Evolutionary conservation across 2,329 filamentous ascomycete genomes (phyloP).

Genomic region (Talaromyces sp.): DNA sequence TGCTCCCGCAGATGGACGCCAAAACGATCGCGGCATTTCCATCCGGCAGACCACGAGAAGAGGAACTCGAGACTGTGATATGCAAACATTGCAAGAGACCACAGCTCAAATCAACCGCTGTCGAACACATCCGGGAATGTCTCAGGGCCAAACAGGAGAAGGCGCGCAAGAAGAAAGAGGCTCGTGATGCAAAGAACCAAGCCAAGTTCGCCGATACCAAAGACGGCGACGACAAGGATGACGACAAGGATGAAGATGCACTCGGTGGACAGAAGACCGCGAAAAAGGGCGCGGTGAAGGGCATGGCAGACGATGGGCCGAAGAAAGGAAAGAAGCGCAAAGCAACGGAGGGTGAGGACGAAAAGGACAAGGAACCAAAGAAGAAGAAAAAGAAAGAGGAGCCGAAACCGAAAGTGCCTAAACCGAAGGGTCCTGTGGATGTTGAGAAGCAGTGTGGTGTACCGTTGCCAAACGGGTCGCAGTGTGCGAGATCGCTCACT

Average conservation of each 20-base stretch:
- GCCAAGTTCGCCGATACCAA: slow-evolving; percentile 51
- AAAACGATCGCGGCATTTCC: slow-evolving; percentile 73
- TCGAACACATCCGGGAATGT: slow-evolving; percentile 78
- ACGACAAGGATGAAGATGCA: slow-evolving; percentile 45
- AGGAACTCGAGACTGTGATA: slow-evolving; percentile 71
- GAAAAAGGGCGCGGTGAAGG: slow-evolving; percentile 55
- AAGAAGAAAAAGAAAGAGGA: slow-evolving; percentile 96
- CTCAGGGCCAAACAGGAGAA: slow-evolving; percentile 81
- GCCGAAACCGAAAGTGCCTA: slow-evolving; percentile 75
- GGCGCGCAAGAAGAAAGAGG: slow-evolving; percentile 72
- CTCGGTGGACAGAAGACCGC: slow-evolving; percentile 61
- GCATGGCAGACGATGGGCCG: slow-evolving; percentile 53
- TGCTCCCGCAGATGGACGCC: slow-evolving; percentile 64
- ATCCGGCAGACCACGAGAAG: slow-evolving; percentile 76
- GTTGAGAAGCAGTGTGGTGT: slow-evolving; percentile 94
- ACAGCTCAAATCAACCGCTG: slow-evolving; percentile 70
- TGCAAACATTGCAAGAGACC: slow-evolving; percentile 96
- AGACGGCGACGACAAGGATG: slow-evolving; percentile 46
- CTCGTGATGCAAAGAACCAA: slow-evolving; percentile 66
- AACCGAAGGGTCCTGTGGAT: slow-evolving; percentile 88
- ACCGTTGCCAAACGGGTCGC: slow-evolving; percentile 75
- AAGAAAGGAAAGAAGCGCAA: slow-evolving; percentile 75
- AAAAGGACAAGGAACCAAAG: slow-evolving; percentile 80
- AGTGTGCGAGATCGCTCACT: slow-evolving; percentile 82
- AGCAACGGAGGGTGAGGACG: slow-evolving; percentile 63